phyloP scores from a whole-genome alignment of 1,284 basidiomycete species.

The Termitomyces sp. region DNA sequence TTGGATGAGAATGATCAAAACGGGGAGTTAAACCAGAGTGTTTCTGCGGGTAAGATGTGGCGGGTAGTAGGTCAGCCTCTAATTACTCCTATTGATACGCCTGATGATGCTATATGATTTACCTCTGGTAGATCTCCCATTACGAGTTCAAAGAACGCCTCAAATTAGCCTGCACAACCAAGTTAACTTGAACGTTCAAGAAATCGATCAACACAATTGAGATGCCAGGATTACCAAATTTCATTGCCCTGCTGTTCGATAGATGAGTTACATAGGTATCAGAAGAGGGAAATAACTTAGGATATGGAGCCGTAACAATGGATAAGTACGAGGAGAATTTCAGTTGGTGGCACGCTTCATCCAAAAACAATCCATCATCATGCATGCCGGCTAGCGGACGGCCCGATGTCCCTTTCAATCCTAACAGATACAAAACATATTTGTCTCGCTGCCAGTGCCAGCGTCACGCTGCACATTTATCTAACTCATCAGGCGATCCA shows the following conservation, averaged over 20 bases:
- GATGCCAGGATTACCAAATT: neutral
- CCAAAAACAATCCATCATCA: neutral
- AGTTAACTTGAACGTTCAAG: neutral
- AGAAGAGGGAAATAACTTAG: neutral
- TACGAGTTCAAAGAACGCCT: neutral
- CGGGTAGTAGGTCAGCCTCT: neutral
- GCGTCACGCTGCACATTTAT: too few species aligned
- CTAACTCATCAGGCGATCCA: too few species aligned
- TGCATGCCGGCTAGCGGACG: neutral
- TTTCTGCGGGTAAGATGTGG: neutral
- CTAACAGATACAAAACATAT: neutral
- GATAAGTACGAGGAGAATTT: neutral
- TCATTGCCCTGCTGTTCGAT: neutral
- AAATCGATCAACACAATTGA: neutral
- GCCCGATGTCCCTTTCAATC: neutral
- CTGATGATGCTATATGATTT: neutral
- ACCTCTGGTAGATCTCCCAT: neutral
- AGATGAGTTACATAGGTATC: neutral
- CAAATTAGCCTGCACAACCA: neutral
- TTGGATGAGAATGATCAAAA: neutral
- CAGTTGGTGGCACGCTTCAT: neutral
- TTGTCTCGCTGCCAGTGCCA: too few species aligned
- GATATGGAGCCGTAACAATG: neutral
- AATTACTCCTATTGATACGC: neutral
- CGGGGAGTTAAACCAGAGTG: neutral